phyloP scores from a whole-genome alignment of 495 filamentous ascomycete genomes.

The Aspergillus coremiiformis region DNA sequence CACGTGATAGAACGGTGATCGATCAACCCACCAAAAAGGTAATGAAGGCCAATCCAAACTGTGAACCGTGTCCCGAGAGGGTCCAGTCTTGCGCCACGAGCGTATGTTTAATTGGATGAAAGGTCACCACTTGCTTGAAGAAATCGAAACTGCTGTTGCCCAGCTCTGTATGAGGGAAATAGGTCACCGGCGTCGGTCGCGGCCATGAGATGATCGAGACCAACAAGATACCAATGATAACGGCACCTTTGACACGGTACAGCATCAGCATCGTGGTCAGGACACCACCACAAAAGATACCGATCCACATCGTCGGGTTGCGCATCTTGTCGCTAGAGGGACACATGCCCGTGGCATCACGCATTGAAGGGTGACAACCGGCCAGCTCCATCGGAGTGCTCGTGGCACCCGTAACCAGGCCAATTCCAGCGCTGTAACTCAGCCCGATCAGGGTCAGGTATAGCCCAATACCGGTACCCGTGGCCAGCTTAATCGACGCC shows the following conservation, averaged over 20 bases:
- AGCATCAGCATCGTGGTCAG: slow-evolving; percentile 70
- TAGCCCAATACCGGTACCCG: slow-evolving; percentile 71
- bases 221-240: slow-evolving; percentile 70
- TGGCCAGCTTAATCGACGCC: slow-evolving; percentile 73
- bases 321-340: slow-evolving; percentile 56
- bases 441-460: slow-evolving; percentile 76
- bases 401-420: slow-evolving; percentile 53
- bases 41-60: slow-evolving; percentile 72
- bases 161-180: slow-evolving; percentile 61
- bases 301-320: slow-evolving; percentile 72
- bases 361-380: slow-evolving; percentile 45
- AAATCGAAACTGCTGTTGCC: slow-evolving; percentile 67
- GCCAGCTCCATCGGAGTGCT: slow-evolving; percentile 60
- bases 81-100: slow-evolving; percentile 63
- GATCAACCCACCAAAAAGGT: slow-evolving; percentile 49
- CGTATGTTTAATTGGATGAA: slow-evolving; percentile 62
- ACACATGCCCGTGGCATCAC: slow-evolving; percentile 43
- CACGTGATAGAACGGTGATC: not conserved
- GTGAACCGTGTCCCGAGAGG: slow-evolving; percentile 51
- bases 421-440: slow-evolving; percentile 72
- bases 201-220: slow-evolving; percentile 85
- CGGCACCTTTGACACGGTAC: slow-evolving; percentile 75
- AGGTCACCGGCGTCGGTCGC: slow-evolving; percentile 61
- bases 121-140: slow-evolving; percentile 75
- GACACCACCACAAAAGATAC: slow-evolving; percentile 74